Evolutionary conservation across 306 rosid genomes (phyloP), one percentile per base, ranked within the genome.

Genomic region (Arachis hypogaea): DNA sequence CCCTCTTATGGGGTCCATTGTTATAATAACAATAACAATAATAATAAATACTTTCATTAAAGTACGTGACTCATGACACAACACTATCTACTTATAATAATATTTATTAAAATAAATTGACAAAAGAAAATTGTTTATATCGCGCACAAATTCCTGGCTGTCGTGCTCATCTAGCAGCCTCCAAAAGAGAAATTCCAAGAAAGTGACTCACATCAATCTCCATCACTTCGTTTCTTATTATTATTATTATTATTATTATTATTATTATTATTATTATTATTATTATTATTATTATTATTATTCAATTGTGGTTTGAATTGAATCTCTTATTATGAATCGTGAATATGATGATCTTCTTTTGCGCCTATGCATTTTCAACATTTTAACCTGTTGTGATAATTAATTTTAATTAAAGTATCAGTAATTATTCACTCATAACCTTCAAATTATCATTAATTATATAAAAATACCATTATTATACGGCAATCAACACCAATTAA

Each of bases 101-200:
- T 42, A 36, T 59, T 72, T 68, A 41, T 49, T 6, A 59, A 44
- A 69, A 14, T 4, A 2, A 10, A 74, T 66, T 68, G 38, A 33
- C 1, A 33, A 33, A 33, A 33, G 38, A 58, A 66, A 44, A 68
- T 57, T 59, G 55, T 66, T 76, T 75, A 66, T 60, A 60, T 83
- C 71, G 76, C 7, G 80, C 79, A 80, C 81, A 74, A 80, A 74
- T 83, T 81, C 44, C 22, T 77, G 30, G 7, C 58, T 59, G 28
- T 75, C 66, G 69, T 82, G 81, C 75, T 77, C 76, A 69, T 77
- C 80, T 59, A 74, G 85, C 86, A 77, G 87, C 92, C 89, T 86
- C 97, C 85, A 73, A 82, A 78, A 71, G 77, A 84, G 87, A 87
- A 91, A 82, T 87, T 87, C 83, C 76, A 79, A 80, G 84, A 81